phyloP scores from a whole-genome alignment of 163 green algal genomes.

The Chlamydomonas reinhardtii region DNA sequence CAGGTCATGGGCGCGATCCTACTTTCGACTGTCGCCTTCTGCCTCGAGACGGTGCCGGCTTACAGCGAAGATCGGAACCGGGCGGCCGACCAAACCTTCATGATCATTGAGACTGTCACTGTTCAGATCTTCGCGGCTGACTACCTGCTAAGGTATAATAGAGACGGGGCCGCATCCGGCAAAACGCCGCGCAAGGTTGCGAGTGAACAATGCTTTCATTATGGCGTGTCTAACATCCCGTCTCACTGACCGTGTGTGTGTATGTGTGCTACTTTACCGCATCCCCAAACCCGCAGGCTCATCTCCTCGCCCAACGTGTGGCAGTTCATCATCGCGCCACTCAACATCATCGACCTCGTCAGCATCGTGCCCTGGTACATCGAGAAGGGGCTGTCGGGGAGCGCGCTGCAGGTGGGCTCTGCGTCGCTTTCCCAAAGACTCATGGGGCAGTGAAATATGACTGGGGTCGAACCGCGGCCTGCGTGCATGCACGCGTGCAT shows the following conservation, averaged over 20 bases:
- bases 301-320: constrained; percentile 13
- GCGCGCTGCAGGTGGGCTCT: not conserved
- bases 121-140: constrained; percentile 42
- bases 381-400: not conserved
- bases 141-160: constrained; percentile 34
- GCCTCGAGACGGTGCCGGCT: constrained; percentile 27
- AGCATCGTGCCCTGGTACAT: constrained; percentile 54
- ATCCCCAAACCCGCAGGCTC: constrained; percentile 8
- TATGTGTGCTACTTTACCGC: too few species aligned
- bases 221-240: too few species aligned
- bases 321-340: constrained; percentile 34
- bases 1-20: constrained; percentile 35
- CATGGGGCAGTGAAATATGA: too few species aligned
- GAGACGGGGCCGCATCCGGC: too few species aligned
- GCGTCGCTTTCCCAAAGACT: too few species aligned
- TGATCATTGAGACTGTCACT: constrained; percentile 15
- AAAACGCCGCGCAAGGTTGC: too few species aligned
- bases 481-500: too few species aligned
- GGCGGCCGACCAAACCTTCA: not conserved
- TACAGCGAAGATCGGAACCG: not conserved
- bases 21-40: constrained; percentile 35
- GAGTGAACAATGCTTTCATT: too few species aligned
- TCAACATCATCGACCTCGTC: constrained; percentile 64
- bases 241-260: too few species aligned
- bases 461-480: too few species aligned